Percentiles rank a stretch among this genome's conserved stretches.
phyloP scores from a whole-genome alignment of 805 yeast genomes.

The Metschnikowia aberdeeniae region DNA sequence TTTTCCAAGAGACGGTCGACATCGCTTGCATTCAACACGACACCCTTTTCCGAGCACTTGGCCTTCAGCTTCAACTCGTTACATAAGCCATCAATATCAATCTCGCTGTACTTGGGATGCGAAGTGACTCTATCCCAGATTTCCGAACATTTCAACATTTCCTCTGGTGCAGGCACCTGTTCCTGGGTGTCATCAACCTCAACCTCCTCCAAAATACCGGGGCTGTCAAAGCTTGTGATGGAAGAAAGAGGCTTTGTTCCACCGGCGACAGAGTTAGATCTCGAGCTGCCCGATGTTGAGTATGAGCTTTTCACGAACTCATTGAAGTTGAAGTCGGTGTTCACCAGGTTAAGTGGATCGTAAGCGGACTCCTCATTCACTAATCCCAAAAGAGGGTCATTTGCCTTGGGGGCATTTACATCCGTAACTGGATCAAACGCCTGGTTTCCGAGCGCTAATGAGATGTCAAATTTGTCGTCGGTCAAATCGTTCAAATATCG shows the following conservation, averaged over 20 bases:
- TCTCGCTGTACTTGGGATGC: constrained; percentile 89
- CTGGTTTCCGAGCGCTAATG: constrained; percentile 43
- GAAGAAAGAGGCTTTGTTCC: constrained; percentile 14
- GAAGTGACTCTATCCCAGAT: constrained; percentile 95
- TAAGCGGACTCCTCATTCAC: constrained; percentile 55
- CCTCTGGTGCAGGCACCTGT: constrained; percentile 68
- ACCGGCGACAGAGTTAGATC: constrained; percentile 13
- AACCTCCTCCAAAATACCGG: constrained; percentile 14
- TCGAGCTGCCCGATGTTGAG: constrained; percentile 22
- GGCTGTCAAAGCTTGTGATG: constrained; percentile 17
- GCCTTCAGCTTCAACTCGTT: constrained; percentile 86
- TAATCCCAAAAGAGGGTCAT: constrained; percentile 40
- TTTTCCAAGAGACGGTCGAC: constrained; percentile 53
- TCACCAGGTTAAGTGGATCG: constrained; percentile 43
- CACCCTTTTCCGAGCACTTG: constrained; percentile 91
- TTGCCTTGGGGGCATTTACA: constrained; percentile 15
- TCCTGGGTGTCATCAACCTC: constrained; percentile 21
- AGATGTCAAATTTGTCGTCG: constrained; percentile 50
- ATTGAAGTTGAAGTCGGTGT: constrained; percentile 34
- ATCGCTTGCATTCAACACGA: constrained; percentile 76
- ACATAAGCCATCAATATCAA: constrained; percentile 94
- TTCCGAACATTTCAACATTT: constrained; percentile 70
- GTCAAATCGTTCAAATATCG: constrained; percentile 23
- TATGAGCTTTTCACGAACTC: constrained; percentile 34
- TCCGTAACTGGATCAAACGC: constrained; percentile 10